Evolutionary conservation across 2,329 filamentous ascomycete genomes (phyloP).

Genomic region (Fusarium beomiforme): DNA sequence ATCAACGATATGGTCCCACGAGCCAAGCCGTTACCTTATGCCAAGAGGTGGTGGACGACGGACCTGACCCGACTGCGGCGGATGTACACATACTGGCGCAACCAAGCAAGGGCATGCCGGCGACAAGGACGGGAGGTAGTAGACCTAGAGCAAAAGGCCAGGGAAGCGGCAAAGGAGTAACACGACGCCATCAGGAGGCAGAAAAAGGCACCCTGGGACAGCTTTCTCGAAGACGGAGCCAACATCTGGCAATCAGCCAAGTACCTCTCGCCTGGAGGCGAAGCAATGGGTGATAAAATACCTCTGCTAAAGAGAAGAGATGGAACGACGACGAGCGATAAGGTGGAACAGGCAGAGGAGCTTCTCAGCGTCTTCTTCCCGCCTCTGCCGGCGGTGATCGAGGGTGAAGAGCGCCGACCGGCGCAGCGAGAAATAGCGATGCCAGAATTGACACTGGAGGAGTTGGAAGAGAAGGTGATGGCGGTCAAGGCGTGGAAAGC

Average conservation of each 20-base stretch:
- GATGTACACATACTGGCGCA: neutral
- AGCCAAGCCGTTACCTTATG: neutral
- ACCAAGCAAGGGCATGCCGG: neutral
- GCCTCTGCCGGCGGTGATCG: neutral
- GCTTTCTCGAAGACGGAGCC: too few species aligned
- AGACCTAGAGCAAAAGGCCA: too few species aligned
- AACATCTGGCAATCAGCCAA: too few species aligned
- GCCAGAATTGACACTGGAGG: neutral
- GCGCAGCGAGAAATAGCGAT: slow-evolving; percentile 17
- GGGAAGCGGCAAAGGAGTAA: too few species aligned
- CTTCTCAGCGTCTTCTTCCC: slow-evolving; percentile 24
- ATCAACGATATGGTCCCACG: too few species aligned
- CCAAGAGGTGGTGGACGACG: neutral
- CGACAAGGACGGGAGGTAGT: too few species aligned
- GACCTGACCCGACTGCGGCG: neutral
- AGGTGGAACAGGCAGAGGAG: neutral
- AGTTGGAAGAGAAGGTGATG: slow-evolving; percentile 22
- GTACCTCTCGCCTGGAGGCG: too few species aligned
- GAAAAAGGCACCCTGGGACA: too few species aligned
- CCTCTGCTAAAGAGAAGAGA: too few species aligned
- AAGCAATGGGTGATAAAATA: too few species aligned
- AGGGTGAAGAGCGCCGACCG: neutral
- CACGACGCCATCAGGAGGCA: too few species aligned
- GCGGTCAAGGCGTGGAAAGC: slow-evolving; percentile 26
- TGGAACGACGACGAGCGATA: neutral